phyloP scores from a whole-genome alignment of 2,329 filamentous ascomycete genomes.

The Fusarium tjaetaba region DNA sequence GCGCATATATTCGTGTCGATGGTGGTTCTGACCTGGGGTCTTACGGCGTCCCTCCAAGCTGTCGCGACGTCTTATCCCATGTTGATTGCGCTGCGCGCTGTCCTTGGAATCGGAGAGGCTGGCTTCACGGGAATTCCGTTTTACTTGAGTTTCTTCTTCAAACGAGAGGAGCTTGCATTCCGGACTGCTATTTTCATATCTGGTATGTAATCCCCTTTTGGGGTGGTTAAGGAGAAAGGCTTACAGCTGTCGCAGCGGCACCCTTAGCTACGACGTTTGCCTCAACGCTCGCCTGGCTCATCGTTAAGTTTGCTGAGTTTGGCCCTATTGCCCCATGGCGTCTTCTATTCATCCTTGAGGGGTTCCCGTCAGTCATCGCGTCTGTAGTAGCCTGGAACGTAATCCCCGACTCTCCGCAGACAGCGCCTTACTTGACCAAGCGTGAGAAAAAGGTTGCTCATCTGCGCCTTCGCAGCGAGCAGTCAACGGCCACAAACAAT shows the following conservation, averaged over 20 bases:
- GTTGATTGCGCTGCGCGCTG: conserved; percentile 63
- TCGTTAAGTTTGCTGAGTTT: conserved; percentile 72
- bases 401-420: conserved; percentile 79
- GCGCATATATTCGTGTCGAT: conserved; percentile 67
- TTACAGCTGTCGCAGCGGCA: conserved; percentile 72
- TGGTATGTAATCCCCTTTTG: conserved; percentile 52
- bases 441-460: conserved; percentile 76
- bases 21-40: conserved; percentile 81
- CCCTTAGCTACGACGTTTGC: conserved; percentile 81
- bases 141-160: conserved; percentile 73
- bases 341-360: conserved; percentile 85
- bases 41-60: conserved; percentile 78
- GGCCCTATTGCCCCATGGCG: conserved; percentile 84
- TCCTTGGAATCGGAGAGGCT: conserved; percentile 72
- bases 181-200: conserved; percentile 88
- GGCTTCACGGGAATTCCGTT: conserved; percentile 72
- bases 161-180: conserved; percentile 79
- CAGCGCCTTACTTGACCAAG: conserved; percentile 69
- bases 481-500: conserved; percentile 37
- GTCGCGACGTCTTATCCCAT: conserved; percentile 71
- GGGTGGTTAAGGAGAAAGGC: neutral
- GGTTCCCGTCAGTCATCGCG: conserved; percentile 82
- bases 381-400: conserved; percentile 78
- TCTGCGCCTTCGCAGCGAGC: conserved; percentile 69
- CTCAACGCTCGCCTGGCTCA: conserved; percentile 80